Evolutionary conservation across 2,329 filamentous ascomycete species (phyloP).

Genomic region (Phialophora expanda): DNA sequence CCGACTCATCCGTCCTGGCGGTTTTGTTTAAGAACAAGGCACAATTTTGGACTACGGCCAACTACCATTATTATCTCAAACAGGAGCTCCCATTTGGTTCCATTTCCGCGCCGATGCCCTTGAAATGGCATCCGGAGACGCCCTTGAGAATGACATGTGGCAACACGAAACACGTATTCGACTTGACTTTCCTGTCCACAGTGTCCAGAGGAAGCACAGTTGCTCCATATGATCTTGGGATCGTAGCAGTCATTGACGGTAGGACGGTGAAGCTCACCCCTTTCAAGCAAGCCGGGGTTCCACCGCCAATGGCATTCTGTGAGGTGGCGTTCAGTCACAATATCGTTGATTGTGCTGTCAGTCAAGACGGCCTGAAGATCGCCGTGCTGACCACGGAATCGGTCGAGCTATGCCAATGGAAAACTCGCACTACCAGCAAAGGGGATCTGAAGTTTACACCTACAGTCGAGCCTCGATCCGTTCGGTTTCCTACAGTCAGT

Average conservation of each 20-base stretch:
- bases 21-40: slow-evolving; percentile 74
- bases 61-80: slow-evolving; percentile 98
- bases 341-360: slow-evolving; percentile 76
- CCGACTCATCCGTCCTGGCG: slow-evolving; percentile 87
- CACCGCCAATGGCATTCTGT: slow-evolving; percentile 88
- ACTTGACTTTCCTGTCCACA: slow-evolving; percentile 27
- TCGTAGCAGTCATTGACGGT: slow-evolving; percentile 85
- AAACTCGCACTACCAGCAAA: slow-evolving; percentile 52
- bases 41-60: slow-evolving; percentile 97
- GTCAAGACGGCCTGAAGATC: slow-evolving; percentile 66
- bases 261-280: slow-evolving; percentile 81
- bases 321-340: slow-evolving; percentile 69
- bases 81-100: slow-evolving; percentile 68
- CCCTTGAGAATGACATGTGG: slow-evolving; percentile 69
- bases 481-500: slow-evolving; percentile 15
- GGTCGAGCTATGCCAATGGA: slow-evolving; percentile 73
- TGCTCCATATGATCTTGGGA: slow-evolving; percentile 76
- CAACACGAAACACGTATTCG: slow-evolving; percentile 44
- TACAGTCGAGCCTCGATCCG: slow-evolving; percentile 44
- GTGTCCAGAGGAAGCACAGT: slow-evolving; percentile 67
- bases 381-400: slow-evolving; percentile 72
- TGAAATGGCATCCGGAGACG: slow-evolving; percentile 84
- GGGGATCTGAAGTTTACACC: slow-evolving; percentile 58
- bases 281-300: slow-evolving; percentile 80
- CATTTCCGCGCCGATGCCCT: slow-evolving; percentile 39